Percentiles rank a stretch among this genome's conserved stretches.
These are phyloP conservation scores for Glycine latifolia DNA, from an alignment of 306 rosid genomes.

Conservation along the genomic window DNA sequence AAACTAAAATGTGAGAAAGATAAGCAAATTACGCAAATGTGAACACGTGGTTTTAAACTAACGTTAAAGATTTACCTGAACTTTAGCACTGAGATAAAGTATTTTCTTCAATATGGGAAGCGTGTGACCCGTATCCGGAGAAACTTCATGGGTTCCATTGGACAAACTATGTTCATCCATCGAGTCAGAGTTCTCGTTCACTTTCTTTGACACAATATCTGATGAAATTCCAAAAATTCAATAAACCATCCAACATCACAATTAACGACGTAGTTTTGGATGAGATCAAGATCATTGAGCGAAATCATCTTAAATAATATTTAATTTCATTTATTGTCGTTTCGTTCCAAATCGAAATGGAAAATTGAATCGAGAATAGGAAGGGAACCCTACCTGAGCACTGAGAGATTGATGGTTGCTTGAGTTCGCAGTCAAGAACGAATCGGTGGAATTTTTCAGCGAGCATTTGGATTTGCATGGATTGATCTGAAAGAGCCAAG, in stretches of 20 bases:
- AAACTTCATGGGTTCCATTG: constrained; percentile 61
- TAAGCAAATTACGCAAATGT: not conserved
- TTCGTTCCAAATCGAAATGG: not conserved
- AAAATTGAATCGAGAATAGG: not conserved
- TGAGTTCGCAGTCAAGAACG: constrained; percentile 47
- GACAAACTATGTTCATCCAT: constrained; percentile 57
- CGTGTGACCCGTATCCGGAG: constrained; percentile 67
- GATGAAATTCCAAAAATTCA: constrained; percentile 10
- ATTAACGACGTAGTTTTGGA: not conserved
- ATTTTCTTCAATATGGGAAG: constrained; percentile 87
- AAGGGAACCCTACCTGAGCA: constrained; percentile 52
- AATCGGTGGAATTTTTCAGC: constrained; percentile 47
- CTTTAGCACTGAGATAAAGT: constrained; percentile 61
- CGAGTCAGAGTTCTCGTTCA: constrained; percentile 51
- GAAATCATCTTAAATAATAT: not conserved
- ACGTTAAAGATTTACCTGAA: constrained; percentile 60
- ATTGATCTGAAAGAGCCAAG: constrained; percentile 54
- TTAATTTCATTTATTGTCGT: not conserved
- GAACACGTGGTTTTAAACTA: not conserved
- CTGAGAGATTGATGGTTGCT: constrained; percentile 44
- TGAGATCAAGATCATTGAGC: not conserved
- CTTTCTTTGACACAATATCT: constrained; percentile 52
- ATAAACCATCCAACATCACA: not conserved
- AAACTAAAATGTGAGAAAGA: not conserved
- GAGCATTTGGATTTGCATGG: constrained; percentile 49